Evolutionary conservation across 129 eudicot genomes (phyloP), one percentile per base, ranked within the genome.

Genomic region (Arctium lappa): DNA sequence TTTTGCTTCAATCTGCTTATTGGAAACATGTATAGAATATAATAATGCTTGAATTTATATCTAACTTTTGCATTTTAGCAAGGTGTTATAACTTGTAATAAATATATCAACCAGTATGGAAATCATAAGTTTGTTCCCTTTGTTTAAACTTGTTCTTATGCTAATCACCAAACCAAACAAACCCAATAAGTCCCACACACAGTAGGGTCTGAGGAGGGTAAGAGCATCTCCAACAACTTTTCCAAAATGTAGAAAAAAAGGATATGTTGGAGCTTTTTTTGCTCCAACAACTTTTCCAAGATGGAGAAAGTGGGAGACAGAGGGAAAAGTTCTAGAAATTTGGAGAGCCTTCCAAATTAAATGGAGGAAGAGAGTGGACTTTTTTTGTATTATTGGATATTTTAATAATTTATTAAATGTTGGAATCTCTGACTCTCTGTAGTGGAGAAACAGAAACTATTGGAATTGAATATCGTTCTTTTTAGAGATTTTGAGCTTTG

Each of bases 91-190:
- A 56, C 15, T 9, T 79, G 6, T 42, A 60, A 22, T 22, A 22
- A 22, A 56, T n/a, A 60, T 73, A 37, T 73, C 18, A 73, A 56
- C 10, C n/a, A 0, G 29, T 38, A 37, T 39, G 27, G 71, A 80
- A 70, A 16, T 39, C 9, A 16, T 40, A 6, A 40, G 1, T 16
- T 30, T 44, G 75, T 81, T 36, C 11, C 69, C 10, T 80, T 73
- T 56, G 73, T 76, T 42, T 82, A 22, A 66, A 32, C 60, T 69
- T 65, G 39, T 29, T 68, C 40, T 83, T 78, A 56, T 83, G 72
- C 73, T 71, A 16, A 34, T 53, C 34, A 38, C 8, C 42, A 65
- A 22, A 77, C 78, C 66, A 15, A 56, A 56, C 6, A 56, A 42
- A 46, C 12, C 56, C 3, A 46, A 3, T 46, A 46, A 46, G 15